Base-by-base conservation (phyloP, 768 basidiomycete species). In the Russula foetens region DNA sequence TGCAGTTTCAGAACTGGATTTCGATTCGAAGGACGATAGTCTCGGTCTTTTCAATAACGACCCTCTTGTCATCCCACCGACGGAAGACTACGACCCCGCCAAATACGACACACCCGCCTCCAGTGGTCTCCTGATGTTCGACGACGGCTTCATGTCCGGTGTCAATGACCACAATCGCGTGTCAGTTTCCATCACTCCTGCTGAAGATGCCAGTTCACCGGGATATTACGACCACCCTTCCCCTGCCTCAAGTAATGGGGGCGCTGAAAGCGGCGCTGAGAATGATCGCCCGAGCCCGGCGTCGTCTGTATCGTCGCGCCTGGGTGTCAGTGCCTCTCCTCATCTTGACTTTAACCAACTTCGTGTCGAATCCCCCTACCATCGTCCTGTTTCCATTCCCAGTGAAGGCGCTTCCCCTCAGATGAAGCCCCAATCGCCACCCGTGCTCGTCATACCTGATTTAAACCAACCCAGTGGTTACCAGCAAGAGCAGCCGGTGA, bases 251-350 rank as follows among this genome's bases (percentile, higher is more conserved):
- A 78, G 81, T 74, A 81, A 82, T 63, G 79, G 79, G 28, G 76
- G 63, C 21, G 57, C 74, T 26, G 81, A 80, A 52, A 76, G 79
- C 23, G 76, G 58, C n/a, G 57, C 75, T 23, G 81, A 80, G 56
- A 76, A 74, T 67, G 76, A 78, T 47, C 72, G 71, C 41, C 80
- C 79, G 39, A 82, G 80, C 54, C 79, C 84, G 39, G 86, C 84
- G 0, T 88, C 87, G 3, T 88, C 86, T 3, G 76, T 85, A 23
- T 85, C 85, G 1, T 87, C 86, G 43, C 80, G 81, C 61, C 76
- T 74, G 60, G 75, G 75, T 43, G 74, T 75, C 47, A 74, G 8
- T 21, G 39, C 78, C 1, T 85, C 85, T 3, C 83, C 84, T 1
- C 77, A 81, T 50, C 72, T 85, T 59, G 77, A 81, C 59, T 79